Conservation (phyloP, 768 basidiomycete species). For the Mycena galericulata region DNA sequence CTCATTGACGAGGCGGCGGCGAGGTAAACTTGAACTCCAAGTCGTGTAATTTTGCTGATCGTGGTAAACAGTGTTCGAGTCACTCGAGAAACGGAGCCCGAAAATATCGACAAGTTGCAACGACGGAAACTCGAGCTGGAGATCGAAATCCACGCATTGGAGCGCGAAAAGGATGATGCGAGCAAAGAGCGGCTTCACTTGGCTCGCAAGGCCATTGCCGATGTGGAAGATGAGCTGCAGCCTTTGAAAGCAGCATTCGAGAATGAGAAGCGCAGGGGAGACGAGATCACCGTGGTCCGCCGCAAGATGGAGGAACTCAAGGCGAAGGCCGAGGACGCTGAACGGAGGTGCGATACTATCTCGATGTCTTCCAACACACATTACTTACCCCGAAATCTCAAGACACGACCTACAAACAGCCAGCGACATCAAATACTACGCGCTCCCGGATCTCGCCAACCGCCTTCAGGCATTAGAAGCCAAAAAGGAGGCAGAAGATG, state of each 20-base stretch:
- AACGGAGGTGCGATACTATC: constrained; percentile 70
- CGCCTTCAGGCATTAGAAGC: constrained; percentile 79
- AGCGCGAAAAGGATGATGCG: constrained; percentile 90
- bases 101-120: constrained; percentile 92
- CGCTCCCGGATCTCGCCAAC: constrained; percentile 87
- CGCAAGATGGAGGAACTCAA: constrained; percentile 91
- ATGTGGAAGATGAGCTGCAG: constrained; percentile 86
- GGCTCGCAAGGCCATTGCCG: constrained; percentile 83
- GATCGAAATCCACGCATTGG: constrained; percentile 94
- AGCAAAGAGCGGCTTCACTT: constrained; percentile 84
- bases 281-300: constrained; percentile 82
- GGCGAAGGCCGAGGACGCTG: constrained; percentile 93
- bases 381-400: constrained; percentile 30
- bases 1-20: constrained; percentile 93
- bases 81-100: constrained; percentile 93
- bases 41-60: constrained; percentile 16
- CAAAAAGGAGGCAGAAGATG: constrained; percentile 79
- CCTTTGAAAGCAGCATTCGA: constrained; percentile 91
- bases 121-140: constrained; percentile 91
- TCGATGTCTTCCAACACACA: background rate
- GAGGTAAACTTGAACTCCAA: constrained; percentile 59
- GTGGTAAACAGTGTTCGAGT: constrained; percentile 76
- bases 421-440: constrained; percentile 92
- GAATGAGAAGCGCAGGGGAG: constrained; percentile 83
- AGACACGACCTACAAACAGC: constrained; percentile 81